These are phyloP conservation scores for Taphrina flavorubra DNA, from an alignment of 1,139 yeast genomes.

Conservation along the genomic window DNA sequence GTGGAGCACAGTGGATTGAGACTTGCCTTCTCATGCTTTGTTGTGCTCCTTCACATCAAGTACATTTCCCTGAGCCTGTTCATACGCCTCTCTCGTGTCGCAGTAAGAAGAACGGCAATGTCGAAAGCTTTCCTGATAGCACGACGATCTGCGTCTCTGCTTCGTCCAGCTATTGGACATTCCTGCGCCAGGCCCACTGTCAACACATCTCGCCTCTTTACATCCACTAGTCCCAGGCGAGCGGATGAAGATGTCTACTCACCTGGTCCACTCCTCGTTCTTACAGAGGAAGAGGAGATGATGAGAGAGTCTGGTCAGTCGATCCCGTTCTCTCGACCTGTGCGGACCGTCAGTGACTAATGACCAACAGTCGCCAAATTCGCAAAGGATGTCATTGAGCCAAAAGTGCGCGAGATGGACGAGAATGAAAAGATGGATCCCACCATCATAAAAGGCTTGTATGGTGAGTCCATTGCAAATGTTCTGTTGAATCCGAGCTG, in stretches of 20 bases:
- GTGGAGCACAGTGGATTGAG: no score
- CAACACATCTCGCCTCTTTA: slow-evolving; percentile 8
- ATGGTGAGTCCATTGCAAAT: slow-evolving; percentile 46
- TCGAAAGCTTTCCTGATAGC: slow-evolving; percentile 11
- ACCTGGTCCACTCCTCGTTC: slow-evolving; percentile 34
- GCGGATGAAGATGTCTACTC: slow-evolving; percentile 27
- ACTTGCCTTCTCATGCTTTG: no score
- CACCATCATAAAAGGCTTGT: slow-evolving; percentile 52
- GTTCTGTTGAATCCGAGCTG: not conserved
- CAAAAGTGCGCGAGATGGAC: slow-evolving; percentile 56
- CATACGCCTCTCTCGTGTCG: not conserved
- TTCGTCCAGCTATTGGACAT: slow-evolving; percentile 1
- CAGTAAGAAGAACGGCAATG: not conserved
- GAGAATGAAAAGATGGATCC: slow-evolving; percentile 56
- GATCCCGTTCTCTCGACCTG: no score
- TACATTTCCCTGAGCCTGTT: no score
- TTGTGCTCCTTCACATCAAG: no score
- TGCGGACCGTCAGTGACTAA: no score
- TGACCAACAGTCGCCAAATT: slow-evolving; percentile 51
- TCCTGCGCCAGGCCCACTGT: slow-evolving; percentile 5
- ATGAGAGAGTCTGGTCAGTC: slow-evolving; percentile 46
- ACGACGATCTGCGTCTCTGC: not conserved
- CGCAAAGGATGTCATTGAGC: slow-evolving; percentile 55
- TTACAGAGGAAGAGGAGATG: slow-evolving; percentile 42
- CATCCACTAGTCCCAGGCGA: slow-evolving; percentile 16